Evolutionary conservation across 305 asterid species (phyloP), one percentile per base, ranked within the genome.

Genomic region (Fraxinus floribunda): DNA sequence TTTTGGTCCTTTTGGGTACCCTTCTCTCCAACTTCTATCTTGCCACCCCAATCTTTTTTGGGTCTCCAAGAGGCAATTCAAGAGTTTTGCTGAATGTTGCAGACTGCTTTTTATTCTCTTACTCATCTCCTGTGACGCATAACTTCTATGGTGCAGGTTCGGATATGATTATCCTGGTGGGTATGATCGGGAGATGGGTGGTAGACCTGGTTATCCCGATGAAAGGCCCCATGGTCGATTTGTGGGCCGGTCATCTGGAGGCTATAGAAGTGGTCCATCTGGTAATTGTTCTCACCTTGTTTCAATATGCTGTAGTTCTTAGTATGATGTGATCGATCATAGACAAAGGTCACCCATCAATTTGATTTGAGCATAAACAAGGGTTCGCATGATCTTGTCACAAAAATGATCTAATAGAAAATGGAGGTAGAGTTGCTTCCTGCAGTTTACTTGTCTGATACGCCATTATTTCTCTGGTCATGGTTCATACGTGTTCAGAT

Each of bases 161-260:
- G 95, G 91, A 78, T 86, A 94, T 84, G 98, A 92, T 83, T 76
- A 86, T 87, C 97, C 92, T 82, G 93, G 92, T 70, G 99, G 98
- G 38, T 90, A 89, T 88, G 97, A 94, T 38, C 98, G 98, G 81
- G 99, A 94, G 73, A 89, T 90, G 88, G 98, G 97, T 79, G 90
- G 92, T 35, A 92, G 98, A 89, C 92, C 89, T 76, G 93, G 91
- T 79, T 93, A 90, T 92, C 92, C 91, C 60, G 98, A 94, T 84
- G 99, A 93, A 81, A 93, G 98, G 86, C 92, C 90, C 86, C 97
- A 87, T 86, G 97, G 99, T 84, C 92, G 98, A 83, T 83, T 83
- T 77, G 83, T 88, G 90, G 98, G 98, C 38, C 95, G 98, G 26
- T 77, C 91, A 55, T 82, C 91, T 83, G 97, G 94, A 84, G 97